These are phyloP conservation scores for Cladophialophora bantiana DNA, from an alignment of 2,329 filamentous ascomycete genomes.

Conservation along the genomic window DNA sequence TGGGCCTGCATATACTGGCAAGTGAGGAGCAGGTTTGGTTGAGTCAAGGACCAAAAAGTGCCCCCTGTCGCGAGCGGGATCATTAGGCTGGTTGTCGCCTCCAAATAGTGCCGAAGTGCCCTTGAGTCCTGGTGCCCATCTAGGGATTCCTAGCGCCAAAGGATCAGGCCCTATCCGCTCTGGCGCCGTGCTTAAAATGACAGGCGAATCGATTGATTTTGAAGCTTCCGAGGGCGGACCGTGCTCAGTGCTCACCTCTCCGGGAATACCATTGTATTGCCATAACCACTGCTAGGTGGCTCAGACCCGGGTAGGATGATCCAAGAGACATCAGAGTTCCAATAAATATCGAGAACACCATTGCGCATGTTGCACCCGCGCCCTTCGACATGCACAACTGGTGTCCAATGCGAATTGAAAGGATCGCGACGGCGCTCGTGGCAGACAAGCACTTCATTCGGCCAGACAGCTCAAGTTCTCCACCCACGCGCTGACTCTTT, in stretches of 20 bases:
- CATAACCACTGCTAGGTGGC: no score
- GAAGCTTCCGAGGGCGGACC: neutral
- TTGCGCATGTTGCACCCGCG: neutral
- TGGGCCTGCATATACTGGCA: neutral
- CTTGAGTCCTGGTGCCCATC: neutral
- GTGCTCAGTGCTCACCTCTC: neutral
- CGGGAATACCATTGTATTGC: no score
- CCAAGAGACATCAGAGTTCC: neutral
- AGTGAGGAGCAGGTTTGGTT: no score
- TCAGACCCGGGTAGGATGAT: neutral
- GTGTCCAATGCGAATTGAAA: neutral
- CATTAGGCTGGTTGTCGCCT: neutral
- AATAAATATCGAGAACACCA: neutral
- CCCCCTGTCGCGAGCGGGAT: neutral
- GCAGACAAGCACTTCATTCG: neutral
- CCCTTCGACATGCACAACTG: neutral
- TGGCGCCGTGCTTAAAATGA: neutral
- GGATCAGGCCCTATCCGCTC: neutral
- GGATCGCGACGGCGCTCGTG: neutral
- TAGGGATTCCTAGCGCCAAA: neutral
- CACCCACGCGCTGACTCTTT: neutral
- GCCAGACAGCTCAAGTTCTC: neutral
- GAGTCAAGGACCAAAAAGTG: neutral
- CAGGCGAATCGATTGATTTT: neutral
- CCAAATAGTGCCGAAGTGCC: neutral